Conservation (phyloP, 345 rosid species). For the Hibiscus trionum region DNA sequence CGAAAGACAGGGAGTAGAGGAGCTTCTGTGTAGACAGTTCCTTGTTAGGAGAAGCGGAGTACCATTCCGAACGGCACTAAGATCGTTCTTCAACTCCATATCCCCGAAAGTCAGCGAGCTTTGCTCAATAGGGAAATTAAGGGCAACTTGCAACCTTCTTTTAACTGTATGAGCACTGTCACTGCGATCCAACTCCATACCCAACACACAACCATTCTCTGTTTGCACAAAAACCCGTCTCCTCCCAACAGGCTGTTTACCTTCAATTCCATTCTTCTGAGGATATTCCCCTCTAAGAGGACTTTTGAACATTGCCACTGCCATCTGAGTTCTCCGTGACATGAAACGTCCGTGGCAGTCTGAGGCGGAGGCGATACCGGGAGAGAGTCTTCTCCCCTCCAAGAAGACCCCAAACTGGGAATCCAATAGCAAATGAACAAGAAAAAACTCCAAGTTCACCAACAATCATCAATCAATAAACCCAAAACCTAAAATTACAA, state of each 20-base stretch:
- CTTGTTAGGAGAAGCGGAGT: slow-evolving; percentile 84
- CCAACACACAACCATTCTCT: slow-evolving; percentile 90
- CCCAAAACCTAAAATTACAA: slow-evolving; percentile 12
- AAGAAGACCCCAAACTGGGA: slow-evolving; percentile 35
- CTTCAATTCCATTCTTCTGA: slow-evolving; percentile 48
- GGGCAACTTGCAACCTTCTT: slow-evolving; percentile 87
- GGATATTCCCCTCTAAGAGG: slow-evolving; percentile 61
- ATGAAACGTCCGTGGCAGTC: slow-evolving; percentile 44
- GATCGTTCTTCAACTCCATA: slow-evolving; percentile 74
- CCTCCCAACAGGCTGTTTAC: slow-evolving; percentile 65
- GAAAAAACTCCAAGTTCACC: slow-evolving; percentile 15
- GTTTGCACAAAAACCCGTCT: slow-evolving; percentile 94
- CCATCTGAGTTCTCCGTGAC: slow-evolving; percentile 93
- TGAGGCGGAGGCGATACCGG: slow-evolving; percentile 30
- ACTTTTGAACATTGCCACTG: slow-evolving; percentile 70
- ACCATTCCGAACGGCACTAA: slow-evolving; percentile 80
- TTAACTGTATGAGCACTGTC: slow-evolving; percentile 93
- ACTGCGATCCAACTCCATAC: slow-evolving; percentile 95
- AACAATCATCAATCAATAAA: slow-evolving; percentile 43
- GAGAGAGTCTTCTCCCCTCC: slow-evolving; percentile 47
- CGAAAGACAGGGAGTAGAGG: slow-evolving; percentile 95
- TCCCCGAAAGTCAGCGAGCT: slow-evolving; percentile 84
- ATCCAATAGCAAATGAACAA: slow-evolving; percentile 17
- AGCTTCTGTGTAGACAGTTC: slow-evolving; percentile 76
- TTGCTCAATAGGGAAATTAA: slow-evolving; percentile 73